These are phyloP conservation scores for Aspergillus asperescens DNA, from an alignment of 495 filamentous ascomycete species.

Conservation along the genomic window DNA sequence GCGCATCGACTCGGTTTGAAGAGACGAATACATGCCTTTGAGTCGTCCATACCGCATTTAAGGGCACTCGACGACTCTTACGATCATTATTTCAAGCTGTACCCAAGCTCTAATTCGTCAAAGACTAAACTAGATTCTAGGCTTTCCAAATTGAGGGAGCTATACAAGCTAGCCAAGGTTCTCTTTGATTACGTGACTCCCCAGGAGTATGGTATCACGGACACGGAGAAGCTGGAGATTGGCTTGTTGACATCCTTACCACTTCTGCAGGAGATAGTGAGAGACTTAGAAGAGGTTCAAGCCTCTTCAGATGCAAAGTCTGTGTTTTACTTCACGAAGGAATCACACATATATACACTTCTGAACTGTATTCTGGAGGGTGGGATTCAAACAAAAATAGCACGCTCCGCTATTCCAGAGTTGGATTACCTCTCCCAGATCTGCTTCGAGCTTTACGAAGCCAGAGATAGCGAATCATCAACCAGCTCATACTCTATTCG, in stretches of 20 bases:
- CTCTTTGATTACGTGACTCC: slow-evolving; percentile 98
- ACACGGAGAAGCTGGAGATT: slow-evolving; percentile 94
- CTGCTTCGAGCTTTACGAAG: slow-evolving; percentile 95
- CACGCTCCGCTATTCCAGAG: slow-evolving; percentile 88
- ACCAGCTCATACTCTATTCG: slow-evolving; percentile 89
- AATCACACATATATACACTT: slow-evolving; percentile 96
- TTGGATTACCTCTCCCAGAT: slow-evolving; percentile 97
- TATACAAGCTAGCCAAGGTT: slow-evolving; percentile 89
- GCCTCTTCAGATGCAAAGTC: slow-evolving; percentile 87
- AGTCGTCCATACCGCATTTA: slow-evolving; percentile 42
- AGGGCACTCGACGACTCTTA: slow-evolving; percentile 44
- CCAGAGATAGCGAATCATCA: slow-evolving; percentile 67
- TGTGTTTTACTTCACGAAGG: slow-evolving; percentile 98
- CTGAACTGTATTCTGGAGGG: slow-evolving; percentile 97
- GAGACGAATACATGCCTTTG: slow-evolving; percentile 37
- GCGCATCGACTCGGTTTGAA: slow-evolving; percentile 47
- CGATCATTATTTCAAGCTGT: slow-evolving; percentile 80
- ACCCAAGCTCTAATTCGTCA: slow-evolving; percentile 66
- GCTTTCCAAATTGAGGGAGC: slow-evolving; percentile 79
- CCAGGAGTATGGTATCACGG: slow-evolving; percentile 93
- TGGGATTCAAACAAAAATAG: slow-evolving; percentile 87
- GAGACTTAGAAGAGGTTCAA: slow-evolving; percentile 95
- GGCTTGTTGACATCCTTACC: slow-evolving; percentile 90
- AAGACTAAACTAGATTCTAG: slow-evolving; percentile 80
- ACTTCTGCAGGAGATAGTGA: slow-evolving; percentile 89